These are phyloP conservation scores for Tilletia setariae DNA, from an alignment of 1,284 basidiomycete genomes.

Conservation along the genomic window DNA sequence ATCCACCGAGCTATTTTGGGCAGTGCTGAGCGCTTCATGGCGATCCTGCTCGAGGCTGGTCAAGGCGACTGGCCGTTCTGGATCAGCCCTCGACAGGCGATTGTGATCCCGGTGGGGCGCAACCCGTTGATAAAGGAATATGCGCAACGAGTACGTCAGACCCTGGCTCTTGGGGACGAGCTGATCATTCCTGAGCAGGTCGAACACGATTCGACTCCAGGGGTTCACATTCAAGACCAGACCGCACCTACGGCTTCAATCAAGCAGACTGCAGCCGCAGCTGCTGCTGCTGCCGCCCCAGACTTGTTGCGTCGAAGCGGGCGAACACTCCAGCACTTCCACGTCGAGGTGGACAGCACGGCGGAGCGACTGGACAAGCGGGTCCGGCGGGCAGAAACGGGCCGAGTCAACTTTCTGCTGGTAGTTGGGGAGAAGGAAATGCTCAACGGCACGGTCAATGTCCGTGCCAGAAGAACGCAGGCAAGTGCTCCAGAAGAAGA, in stretches of 20 bases:
- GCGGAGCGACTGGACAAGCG: conserved; percentile 42
- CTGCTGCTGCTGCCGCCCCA: not conserved
- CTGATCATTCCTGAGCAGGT: not conserved
- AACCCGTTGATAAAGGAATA: conserved; percentile 24
- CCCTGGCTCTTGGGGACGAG: conserved; percentile 27
- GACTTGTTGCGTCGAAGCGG: conserved; percentile 17
- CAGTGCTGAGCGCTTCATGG: conserved; percentile 51
- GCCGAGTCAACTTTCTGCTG: conserved; percentile 45
- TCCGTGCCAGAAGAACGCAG: conserved; percentile 32
- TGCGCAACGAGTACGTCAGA: conserved; percentile 27
- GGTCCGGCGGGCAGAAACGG: conserved; percentile 39
- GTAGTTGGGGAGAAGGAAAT: conserved; percentile 48
- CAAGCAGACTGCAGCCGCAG: not conserved
- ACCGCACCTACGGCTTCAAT: not conserved
- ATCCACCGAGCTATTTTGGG: conserved; percentile 54
- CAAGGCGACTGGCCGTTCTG: conserved; percentile 52
- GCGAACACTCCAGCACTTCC: conserved; percentile 38
- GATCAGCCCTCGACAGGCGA: conserved; percentile 46
- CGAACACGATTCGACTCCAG: not conserved
- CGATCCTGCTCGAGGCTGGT: conserved; percentile 49
- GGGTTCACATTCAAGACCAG: not conserved
- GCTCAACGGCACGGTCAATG: conserved; percentile 32
- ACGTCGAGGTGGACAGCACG: conserved; percentile 44
- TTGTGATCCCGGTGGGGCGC: conserved; percentile 37
- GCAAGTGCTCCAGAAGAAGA: not conserved